These are phyloP conservation scores for Rhodomyrtus tomentosa DNA, from an alignment of 345 rosid genomes.

Conservation along the genomic window DNA sequence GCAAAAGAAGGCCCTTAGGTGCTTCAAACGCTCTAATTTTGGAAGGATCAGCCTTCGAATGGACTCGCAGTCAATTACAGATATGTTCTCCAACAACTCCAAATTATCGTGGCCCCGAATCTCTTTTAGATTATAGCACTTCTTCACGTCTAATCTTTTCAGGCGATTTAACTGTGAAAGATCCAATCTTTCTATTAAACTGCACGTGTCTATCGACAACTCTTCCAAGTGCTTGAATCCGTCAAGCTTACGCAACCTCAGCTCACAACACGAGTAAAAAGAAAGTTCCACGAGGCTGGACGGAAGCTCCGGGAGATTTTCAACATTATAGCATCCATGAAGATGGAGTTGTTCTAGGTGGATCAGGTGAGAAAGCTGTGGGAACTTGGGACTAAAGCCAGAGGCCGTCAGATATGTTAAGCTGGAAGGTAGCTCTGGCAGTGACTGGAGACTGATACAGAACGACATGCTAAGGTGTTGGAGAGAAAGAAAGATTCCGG, in stretches of 20 bases:
- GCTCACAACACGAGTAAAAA: not conserved
- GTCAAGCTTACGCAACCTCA: not conserved
- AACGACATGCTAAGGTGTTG: fast-evolving
- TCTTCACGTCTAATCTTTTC: not conserved
- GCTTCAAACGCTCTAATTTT: too few relatives aligned
- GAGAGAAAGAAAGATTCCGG: not conserved
- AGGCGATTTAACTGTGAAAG: not conserved
- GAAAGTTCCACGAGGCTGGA: not conserved
- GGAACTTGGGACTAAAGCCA: not conserved
- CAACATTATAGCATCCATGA: not conserved
- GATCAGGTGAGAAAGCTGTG: not conserved
- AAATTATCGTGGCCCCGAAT: not conserved
- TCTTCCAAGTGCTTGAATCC: not conserved
- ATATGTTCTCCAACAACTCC: not conserved
- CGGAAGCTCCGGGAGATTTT: not conserved
- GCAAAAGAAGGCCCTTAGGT: too few relatives aligned
- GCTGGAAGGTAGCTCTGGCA: not conserved
- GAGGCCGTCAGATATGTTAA: not conserved
- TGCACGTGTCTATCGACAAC: not conserved
- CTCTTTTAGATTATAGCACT: not conserved
- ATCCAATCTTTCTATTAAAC: not conserved
- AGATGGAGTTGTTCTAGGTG: not conserved
- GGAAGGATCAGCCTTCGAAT: too few relatives aligned
- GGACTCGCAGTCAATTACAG: not conserved
- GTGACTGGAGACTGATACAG: not conserved